These are phyloP conservation scores for Aspergillus udagawae DNA, from an alignment of 2,329 filamentous ascomycete species.

Conservation along the genomic window DNA sequence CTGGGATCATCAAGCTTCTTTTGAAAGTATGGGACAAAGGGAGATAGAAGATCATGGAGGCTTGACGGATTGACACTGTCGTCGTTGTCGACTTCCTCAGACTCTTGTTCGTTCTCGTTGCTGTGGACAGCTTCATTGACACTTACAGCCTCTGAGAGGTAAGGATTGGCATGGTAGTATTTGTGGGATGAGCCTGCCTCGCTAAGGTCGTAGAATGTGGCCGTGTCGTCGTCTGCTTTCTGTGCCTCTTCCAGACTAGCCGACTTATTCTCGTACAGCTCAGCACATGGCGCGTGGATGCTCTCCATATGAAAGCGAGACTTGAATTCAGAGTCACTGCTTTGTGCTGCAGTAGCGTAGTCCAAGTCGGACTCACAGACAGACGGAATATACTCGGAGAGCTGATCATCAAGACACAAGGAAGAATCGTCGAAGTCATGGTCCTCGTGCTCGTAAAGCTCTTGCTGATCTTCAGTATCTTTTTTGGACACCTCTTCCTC, in stretches of 20 bases:
- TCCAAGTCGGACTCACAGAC: constrained; percentile 1
- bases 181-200: not conserved
- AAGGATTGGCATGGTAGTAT: not conserved
- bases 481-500: not conserved
- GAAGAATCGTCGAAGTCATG: not conserved
- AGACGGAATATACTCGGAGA: not conserved
- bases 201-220: constrained; percentile 8
- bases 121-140: not conserved
- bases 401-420: not conserved
- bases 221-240: not conserved
- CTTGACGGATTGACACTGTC: not conserved
- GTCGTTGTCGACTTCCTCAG: not conserved
- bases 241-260: not conserved
- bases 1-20: constrained; percentile 20
- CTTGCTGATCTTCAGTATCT: not conserved
- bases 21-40: constrained; percentile 23
- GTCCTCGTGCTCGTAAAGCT: not conserved
- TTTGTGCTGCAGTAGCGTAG: constrained; percentile 6
- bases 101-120: not conserved
- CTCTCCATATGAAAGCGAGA: not conserved
- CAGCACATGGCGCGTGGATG: not conserved
- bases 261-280: not conserved
- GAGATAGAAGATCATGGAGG: constrained; percentile 5
- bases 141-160: not conserved
- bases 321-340: not conserved